Evolutionary conservation across 2,329 filamentous ascomycete species (phyloP).

Genomic region (Clonostachys byssicola): DNA sequence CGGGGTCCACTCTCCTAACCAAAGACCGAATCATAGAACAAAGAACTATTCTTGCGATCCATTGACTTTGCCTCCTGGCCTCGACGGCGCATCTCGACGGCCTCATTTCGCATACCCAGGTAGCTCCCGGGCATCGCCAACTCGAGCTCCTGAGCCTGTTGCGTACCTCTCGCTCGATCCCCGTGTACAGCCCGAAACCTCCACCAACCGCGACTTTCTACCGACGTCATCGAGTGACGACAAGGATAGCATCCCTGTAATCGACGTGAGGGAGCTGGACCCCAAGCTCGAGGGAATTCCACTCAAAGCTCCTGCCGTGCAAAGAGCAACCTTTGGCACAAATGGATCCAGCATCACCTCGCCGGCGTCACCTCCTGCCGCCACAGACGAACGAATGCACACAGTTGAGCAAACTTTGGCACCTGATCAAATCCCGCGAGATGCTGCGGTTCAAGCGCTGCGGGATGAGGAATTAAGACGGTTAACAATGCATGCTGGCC

Average conservation of each 20-base stretch:
- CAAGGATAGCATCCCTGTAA: conserved; percentile 34
- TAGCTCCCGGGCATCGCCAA: conserved; percentile 21
- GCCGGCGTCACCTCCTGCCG: conserved; percentile 12
- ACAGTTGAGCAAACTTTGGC: not conserved
- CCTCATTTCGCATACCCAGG: conserved; percentile 21
- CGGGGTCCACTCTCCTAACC: not conserved
- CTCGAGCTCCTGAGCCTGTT: conserved; percentile 24
- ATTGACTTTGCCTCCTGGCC: conserved; percentile 21
- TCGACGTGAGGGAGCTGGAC: conserved; percentile 55
- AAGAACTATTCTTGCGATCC: conserved; percentile 7
- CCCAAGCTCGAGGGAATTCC: conserved; percentile 57
- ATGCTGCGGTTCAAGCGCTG: conserved; percentile 34
- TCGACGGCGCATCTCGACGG: conserved; percentile 25
- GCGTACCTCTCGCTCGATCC: conserved; percentile 35
- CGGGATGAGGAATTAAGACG: conserved; percentile 43
- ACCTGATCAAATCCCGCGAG: conserved; percentile 12
- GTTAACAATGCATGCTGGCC: conserved; percentile 58
- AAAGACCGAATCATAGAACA: not conserved
- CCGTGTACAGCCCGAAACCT: conserved; percentile 34
- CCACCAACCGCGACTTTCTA: conserved; percentile 27
- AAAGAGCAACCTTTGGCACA: conserved; percentile 43
- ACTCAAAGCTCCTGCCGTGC: conserved; percentile 48
- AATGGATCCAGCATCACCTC: conserved; percentile 16
- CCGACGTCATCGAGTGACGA: conserved; percentile 19
- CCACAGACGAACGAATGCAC: not conserved